These are phyloP conservation scores for Piper longum DNA, from an alignment of 164 flowering plant genomes.

Conservation along the genomic window DNA sequence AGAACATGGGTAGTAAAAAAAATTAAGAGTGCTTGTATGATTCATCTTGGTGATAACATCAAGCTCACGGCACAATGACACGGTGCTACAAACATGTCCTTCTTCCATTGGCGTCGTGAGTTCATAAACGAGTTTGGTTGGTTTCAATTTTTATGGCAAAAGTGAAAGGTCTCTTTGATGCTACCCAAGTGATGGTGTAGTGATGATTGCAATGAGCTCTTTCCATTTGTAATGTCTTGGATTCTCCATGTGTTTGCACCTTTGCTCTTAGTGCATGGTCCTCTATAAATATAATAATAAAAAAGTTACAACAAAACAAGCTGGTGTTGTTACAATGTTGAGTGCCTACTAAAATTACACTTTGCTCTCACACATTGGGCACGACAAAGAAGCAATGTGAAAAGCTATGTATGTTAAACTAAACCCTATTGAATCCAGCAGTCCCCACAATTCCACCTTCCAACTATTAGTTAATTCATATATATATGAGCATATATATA, in stretches of 20 bases:
- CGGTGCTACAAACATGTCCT: neutral
- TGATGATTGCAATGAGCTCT: neutral
- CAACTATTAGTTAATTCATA: too few relatives aligned
- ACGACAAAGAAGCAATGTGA: neutral
- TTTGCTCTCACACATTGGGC: conserved; percentile 1
- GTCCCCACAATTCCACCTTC: neutral
- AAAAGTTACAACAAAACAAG: neutral
- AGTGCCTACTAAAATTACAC: conserved; percentile 4
- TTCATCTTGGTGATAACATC: conserved; percentile 5
- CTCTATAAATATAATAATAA: conserved; percentile 2
- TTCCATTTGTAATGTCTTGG: conserved; percentile 2
- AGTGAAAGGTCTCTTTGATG: neutral
- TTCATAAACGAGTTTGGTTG: neutral
- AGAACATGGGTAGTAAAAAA: neutral
- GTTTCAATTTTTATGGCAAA: neutral
- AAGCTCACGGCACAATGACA: conserved; percentile 5
- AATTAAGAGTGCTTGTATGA: neutral
- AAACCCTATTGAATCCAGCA: neutral
- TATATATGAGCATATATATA: too few relatives aligned
- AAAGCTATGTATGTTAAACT: conserved; percentile 4
- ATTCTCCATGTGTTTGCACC: conserved; percentile 1
- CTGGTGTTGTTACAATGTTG: neutral
- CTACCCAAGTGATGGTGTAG: neutral
- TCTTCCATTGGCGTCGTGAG: neutral
- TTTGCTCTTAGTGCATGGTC: conserved; percentile 3